A percentile compares a stretch with the other conserved stretches of the same genome.
Conservation (phyloP, 78 protist species). For the Blattamonas nauphoetae region DNA sequence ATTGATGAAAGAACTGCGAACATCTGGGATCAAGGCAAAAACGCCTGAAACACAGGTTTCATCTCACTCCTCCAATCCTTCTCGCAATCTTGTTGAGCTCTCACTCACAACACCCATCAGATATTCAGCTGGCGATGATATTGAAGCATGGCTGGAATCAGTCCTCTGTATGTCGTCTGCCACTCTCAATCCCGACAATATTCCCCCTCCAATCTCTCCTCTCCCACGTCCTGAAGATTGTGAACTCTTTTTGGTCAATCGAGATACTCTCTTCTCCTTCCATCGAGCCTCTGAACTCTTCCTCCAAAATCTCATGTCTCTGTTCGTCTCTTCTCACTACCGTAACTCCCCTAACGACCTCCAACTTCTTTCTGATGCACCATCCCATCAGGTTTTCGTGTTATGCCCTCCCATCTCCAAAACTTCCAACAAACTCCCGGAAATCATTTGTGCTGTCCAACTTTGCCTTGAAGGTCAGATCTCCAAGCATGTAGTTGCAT, state of each 20-base stretch:
- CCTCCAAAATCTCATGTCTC: constrained; percentile 73
- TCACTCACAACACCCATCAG: constrained; percentile 90
- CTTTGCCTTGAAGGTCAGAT: constrained; percentile 82
- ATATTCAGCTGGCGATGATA: constrained; percentile 57
- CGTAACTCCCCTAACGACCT: constrained; percentile 97
- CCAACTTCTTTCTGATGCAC: constrained; percentile 94
- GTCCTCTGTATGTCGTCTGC: constrained; percentile 78
- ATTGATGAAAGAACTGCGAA: constrained; percentile 71
- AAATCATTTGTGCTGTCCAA: constrained; percentile 13
- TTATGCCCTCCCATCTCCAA: constrained; percentile 60
- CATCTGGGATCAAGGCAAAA: neutral
- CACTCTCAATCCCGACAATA: neutral
- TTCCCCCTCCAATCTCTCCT: constrained; percentile 44
- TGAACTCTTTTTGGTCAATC: constrained; percentile 81
- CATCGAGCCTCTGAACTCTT: constrained; percentile 82
- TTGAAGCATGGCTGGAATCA: constrained; percentile 73
- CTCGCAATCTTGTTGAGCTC: constrained; percentile 60
- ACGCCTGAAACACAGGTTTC: neutral
- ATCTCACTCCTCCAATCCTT: neutral
- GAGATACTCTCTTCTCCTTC: constrained; percentile 95
- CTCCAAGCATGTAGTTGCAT: constrained; percentile 37
- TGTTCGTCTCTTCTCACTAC: constrained; percentile 94
- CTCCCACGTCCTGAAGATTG: constrained; percentile 68
- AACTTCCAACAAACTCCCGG: neutral
- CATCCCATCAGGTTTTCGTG: constrained; percentile 92